phyloP scores from a whole-genome alignment of 176 grass and related monocot genomes.

The Paspalum notatum region DNA sequence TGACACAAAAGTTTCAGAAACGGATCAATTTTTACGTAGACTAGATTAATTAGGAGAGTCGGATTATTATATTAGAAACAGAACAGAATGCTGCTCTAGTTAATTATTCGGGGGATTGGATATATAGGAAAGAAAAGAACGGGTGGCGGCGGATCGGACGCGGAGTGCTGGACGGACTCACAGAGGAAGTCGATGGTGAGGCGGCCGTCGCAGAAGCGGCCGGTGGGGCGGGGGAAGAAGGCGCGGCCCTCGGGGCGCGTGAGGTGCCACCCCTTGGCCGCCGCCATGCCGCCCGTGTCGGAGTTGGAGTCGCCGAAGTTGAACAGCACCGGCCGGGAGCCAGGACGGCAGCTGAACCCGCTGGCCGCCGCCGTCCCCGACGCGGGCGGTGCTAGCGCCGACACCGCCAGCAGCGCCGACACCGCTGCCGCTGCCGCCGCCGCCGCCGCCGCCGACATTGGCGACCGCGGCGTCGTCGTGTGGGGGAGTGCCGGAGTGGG shows the following conservation, averaged over 20 bases:
- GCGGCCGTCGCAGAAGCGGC: conserved; percentile 83
- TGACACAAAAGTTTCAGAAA: not conserved
- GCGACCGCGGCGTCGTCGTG: conserved; percentile 1
- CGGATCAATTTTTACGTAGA: not conserved
- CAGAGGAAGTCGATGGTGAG: conserved; percentile 92
- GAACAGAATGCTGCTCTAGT: not conserved
- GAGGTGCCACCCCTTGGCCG: conserved; percentile 49
- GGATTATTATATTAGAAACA: too few species aligned
- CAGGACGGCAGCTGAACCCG: conserved; percentile 40
- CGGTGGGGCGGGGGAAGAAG: conserved; percentile 74
- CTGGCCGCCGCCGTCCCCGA: not conserved
- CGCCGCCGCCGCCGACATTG: conserved; percentile 38
- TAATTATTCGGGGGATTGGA: not conserved
- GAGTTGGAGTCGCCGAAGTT: conserved; percentile 91
- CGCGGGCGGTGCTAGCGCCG: not conserved
- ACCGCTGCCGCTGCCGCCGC: not conserved
- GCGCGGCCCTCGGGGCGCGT: conserved; percentile 61
- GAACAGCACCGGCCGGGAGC: conserved; percentile 58
- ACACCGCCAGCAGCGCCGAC: not conserved
- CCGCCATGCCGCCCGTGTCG: conserved; percentile 79
- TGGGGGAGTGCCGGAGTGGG: not conserved
- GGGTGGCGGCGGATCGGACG: not conserved
- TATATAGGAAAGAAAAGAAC: not conserved
- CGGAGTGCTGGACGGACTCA: conserved; percentile 38
- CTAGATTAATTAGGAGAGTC: too few species aligned